Evolutionary conservation across 306 rosid genomes (phyloP).

Genomic region (Oemleria cerasiformis): DNA sequence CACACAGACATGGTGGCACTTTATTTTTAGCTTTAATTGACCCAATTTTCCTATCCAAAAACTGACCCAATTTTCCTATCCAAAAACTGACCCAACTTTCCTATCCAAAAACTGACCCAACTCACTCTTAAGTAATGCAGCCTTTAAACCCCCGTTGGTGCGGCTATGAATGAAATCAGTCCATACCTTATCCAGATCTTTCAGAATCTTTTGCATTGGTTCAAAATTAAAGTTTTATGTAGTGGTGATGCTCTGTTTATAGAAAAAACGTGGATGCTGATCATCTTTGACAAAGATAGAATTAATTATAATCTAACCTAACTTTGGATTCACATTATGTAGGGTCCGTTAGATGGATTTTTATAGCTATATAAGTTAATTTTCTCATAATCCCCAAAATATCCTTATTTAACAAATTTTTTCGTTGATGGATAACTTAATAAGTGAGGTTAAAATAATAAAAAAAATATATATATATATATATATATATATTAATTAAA

Average conservation of each 20-base stretch:
- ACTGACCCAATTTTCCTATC: background rate
- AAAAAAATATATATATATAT: no score
- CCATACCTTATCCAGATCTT: conserved; percentile 20
- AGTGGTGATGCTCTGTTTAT: background rate
- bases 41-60: background rate
- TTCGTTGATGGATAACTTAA: no score
- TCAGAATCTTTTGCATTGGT: background rate
- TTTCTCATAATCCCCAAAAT: no score
- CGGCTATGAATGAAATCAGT: conserved; percentile 1
- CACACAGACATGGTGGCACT: background rate
- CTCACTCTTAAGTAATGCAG: background rate
- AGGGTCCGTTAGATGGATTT: no score
- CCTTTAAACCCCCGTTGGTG: background rate
- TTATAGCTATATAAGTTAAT: no score
- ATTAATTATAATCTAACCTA: background rate
- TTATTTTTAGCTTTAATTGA: background rate
- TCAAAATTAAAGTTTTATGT: background rate
- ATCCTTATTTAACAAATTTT: no score
- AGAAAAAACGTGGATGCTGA: background rate
- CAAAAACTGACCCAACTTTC: no score
- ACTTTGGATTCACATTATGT: no score
- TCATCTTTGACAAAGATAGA: background rate
- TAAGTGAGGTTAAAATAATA: no score
- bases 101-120: no score
- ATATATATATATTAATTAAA: no score